phyloP scores from a whole-genome alignment of 2,329 filamentous ascomycete species.

The Monilinia fructigena region DNA sequence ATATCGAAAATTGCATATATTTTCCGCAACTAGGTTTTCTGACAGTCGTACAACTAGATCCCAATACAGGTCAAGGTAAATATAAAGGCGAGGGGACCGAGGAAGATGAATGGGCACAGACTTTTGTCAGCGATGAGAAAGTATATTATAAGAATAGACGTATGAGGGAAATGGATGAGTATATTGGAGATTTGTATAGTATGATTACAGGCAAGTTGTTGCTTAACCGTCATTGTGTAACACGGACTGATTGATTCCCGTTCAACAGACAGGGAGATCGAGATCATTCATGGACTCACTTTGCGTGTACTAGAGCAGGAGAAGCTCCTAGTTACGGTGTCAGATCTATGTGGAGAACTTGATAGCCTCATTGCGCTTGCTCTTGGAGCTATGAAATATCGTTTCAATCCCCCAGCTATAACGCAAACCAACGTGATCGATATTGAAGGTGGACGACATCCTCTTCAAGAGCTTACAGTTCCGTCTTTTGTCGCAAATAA shows the following conservation, averaged over 20 bases:
- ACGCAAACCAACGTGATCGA: slow-evolving; percentile 66
- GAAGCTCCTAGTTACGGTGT: slow-evolving; percentile 63
- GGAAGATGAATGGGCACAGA: slow-evolving; percentile 69
- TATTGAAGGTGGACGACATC: slow-evolving; percentile 78
- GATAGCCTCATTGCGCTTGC: slow-evolving; percentile 82
- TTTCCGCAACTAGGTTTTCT: slow-evolving; percentile 91
- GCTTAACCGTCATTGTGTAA: not conserved
- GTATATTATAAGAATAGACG: slow-evolving; percentile 84
- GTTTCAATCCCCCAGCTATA: slow-evolving; percentile 68
- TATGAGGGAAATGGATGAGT: slow-evolving; percentile 77
- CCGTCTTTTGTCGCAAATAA: slow-evolving; percentile 81
- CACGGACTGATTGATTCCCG: not conserved
- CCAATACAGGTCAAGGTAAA: slow-evolving; percentile 54
- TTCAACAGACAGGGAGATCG: slow-evolving; percentile 74
- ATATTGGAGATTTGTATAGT: slow-evolving; percentile 82
- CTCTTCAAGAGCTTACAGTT: slow-evolving; percentile 81
- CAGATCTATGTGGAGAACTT: slow-evolving; percentile 80
- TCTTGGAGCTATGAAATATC: slow-evolving; percentile 71
- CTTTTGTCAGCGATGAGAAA: slow-evolving; percentile 69
- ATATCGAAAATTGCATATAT: slow-evolving; percentile 75
- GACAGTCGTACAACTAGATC: slow-evolving; percentile 67
- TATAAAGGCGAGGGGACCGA: slow-evolving; percentile 60
- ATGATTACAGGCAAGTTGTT: slow-evolving; percentile 67
- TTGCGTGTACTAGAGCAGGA: slow-evolving; percentile 69
- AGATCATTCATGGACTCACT: slow-evolving; percentile 77